Evolutionary conservation across 306 rosid genomes (phyloP), one percentile per base, ranked within the genome.

Genomic region (Crataegus laevigata): DNA sequence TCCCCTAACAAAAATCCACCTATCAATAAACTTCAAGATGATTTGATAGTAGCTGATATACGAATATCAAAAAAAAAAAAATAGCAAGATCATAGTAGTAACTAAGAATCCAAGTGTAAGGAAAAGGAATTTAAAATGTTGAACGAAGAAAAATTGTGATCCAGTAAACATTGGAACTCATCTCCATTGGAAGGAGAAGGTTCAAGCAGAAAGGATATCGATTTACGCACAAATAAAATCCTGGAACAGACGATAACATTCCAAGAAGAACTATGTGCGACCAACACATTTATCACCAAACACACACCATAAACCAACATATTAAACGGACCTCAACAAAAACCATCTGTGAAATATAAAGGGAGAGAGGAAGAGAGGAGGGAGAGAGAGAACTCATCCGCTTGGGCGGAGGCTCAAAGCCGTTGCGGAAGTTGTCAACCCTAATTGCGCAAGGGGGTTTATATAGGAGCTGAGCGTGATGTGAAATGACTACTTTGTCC

Each of bases 171-270:
- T 88, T 93, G 98, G 96, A 93, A 89, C 91, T 60, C 79, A 85
- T 84, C 91, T 80, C 91, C 88, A 82, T 76, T 36, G 69, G 32
- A 63, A 60, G 85, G 83, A 89, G 93, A 87, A 73, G 83, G 74
- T 93, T 93, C 93, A 93, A 93, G 97, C 96, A 93, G 93, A 93
- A 64, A 77, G 97, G 97, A 78, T 79, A 58, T 75, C 67, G 52
- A 34, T 91, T 22, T 89, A 71, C 76, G 92, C 97, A 91, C 91
- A 87, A 5, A 93, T 88, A 91, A 88, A 91, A 93, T 87, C 97
- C 80, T 82, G 83, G 78, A 84, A 88, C n/a, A 21, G 17, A 14
- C 25, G 80, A 85, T 10, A 7, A 47, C 68, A 71, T 82, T 77
- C 89, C 86, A 88, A 66, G 97, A 91, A 89, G 98, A 91, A 75